Percentiles rank a stretch among this genome's conserved stretches.
phyloP scores from a whole-genome alignment of 1,284 basidiomycete genomes.

The Mixia osmundae region DNA sequence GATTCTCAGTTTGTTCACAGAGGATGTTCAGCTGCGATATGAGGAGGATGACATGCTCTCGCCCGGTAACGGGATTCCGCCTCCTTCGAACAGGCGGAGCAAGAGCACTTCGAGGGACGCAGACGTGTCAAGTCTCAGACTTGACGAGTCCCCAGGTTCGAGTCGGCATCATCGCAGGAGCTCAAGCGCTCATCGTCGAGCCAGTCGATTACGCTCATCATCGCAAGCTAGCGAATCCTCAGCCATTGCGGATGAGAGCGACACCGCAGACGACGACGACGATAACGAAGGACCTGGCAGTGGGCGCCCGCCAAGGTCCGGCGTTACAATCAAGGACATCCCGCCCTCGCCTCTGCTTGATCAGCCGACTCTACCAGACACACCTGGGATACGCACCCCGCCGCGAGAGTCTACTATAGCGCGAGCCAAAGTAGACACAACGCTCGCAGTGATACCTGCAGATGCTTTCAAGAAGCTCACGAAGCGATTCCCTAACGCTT shows the following conservation, averaged over 20 bases:
- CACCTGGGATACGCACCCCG: background rate
- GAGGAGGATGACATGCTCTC: conserved; percentile 26
- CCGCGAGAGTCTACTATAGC: conserved; percentile 34
- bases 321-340: background rate
- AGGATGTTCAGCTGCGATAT: conserved; percentile 86
- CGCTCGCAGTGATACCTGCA: conserved; percentile 92
- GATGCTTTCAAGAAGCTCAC: conserved; percentile 79
- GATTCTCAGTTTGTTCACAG: conserved; percentile 84
- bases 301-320: too few relatives aligned
- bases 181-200: too few relatives aligned
- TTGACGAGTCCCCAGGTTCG: background rate
- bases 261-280: background rate
- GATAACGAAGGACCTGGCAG: background rate
- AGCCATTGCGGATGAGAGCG: too few relatives aligned
- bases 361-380: conserved; percentile 2
- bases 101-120: too few relatives aligned
- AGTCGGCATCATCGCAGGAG: background rate
- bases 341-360: too few relatives aligned
- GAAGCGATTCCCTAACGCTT: conserved; percentile 86
- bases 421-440: conserved; percentile 76
- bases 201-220: too few relatives aligned
- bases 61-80: conserved; percentile 8
- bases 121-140: background rate
- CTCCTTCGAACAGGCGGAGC: too few relatives aligned
- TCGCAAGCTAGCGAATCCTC: background rate